phyloP scores from a whole-genome alignment of 1,139 yeast species.

The Sugiyamaella castrensis region DNA sequence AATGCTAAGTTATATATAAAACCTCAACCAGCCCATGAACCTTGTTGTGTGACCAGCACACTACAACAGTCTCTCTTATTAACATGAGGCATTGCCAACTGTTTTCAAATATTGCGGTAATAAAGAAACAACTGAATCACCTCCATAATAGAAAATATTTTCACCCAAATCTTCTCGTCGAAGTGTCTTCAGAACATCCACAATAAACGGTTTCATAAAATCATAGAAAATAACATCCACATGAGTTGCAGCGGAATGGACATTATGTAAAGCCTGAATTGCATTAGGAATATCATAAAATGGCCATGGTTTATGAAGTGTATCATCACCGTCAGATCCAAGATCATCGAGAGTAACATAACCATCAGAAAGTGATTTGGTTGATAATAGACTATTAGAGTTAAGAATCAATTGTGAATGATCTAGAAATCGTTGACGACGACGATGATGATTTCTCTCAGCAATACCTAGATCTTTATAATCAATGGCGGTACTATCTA shows the following conservation, averaged over 20 bases:
- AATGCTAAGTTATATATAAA: no score
- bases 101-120: conserved; percentile 32
- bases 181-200: conserved; percentile 50
- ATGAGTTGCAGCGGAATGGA: conserved; percentile 31
- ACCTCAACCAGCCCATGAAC: no score
- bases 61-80: background rate
- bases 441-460: conserved; percentile 9
- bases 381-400: background rate
- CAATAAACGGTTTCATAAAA: conserved; percentile 63
- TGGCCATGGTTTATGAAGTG: conserved; percentile 63
- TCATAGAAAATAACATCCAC: conserved; percentile 77
- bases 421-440: background rate
- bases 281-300: conserved; percentile 72
- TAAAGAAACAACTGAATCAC: conserved; percentile 50
- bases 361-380: conserved; percentile 45
- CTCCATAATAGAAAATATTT: conserved; percentile 46
- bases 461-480: conserved; percentile 27
- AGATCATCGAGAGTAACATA: conserved; percentile 79
- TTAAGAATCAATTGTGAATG: background rate
- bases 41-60: no score
- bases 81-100: conserved; percentile 1
- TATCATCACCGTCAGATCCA: conserved; percentile 87
- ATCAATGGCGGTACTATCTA: conserved; percentile 10
- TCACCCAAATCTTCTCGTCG: conserved; percentile 17
- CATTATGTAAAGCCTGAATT: conserved; percentile 48